phyloP scores from a whole-genome alignment of 345 rosid species.

The Salix suchowensis region DNA sequence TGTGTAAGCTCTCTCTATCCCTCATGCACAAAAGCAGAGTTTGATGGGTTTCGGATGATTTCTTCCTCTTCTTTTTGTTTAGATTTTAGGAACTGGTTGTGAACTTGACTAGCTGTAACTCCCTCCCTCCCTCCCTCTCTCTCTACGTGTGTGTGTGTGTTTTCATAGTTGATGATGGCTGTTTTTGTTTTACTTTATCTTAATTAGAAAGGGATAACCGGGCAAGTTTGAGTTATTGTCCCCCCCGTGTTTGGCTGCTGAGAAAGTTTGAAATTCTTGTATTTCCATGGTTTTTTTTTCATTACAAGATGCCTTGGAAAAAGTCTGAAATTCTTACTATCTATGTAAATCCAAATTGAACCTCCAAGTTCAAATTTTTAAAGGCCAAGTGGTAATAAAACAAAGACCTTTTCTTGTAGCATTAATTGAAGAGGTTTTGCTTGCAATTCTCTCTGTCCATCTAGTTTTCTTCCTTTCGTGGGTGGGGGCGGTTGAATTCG shows the following conservation, averaged over 20 bases:
- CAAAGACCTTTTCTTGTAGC: neutral
- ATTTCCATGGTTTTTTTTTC: no score
- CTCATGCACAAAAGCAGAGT: neutral
- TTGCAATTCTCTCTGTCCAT: neutral
- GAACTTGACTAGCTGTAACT: slow-evolving; percentile 4
- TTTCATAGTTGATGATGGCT: neutral
- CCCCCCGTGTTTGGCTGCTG: neutral
- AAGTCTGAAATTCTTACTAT: no score
- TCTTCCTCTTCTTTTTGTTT: neutral
- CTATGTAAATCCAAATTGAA: neutral
- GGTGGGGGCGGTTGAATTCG: neutral
- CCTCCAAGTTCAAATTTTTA: neutral
- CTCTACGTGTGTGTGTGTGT: neutral
- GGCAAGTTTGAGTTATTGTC: neutral
- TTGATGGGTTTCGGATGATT: neutral
- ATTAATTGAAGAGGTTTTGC: neutral
- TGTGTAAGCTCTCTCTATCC: slow-evolving; percentile 28
- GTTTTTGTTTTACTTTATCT: neutral
- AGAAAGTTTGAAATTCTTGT: neutral
- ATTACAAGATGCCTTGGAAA: neutral
- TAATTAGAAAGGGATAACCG: neutral
- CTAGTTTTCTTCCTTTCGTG: neutral
- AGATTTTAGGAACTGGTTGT: neutral
- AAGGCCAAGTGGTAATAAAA: neutral
- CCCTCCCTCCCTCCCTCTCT: neutral